A percentile compares a stretch with the other conserved stretches of the same genome.
These are phyloP conservation scores for Ambrosiella xylebori DNA, from an alignment of 2,329 filamentous ascomycete genomes.

Conservation along the genomic window DNA sequence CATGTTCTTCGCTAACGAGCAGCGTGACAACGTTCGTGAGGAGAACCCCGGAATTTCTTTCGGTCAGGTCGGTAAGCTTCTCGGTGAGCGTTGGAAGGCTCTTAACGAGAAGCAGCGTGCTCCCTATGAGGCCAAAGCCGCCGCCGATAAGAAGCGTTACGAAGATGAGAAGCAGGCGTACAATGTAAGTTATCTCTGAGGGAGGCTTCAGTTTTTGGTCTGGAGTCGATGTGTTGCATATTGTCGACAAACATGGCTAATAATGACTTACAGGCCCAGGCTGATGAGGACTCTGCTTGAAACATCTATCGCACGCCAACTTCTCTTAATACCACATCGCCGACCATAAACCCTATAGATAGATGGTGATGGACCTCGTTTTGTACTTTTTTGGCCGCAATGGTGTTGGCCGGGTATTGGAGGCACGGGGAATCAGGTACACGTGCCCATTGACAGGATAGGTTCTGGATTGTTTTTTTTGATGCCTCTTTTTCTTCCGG, in stretches of 20 bases:
- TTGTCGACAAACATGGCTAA: neutral
- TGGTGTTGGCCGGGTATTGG: slow-evolving; percentile 5
- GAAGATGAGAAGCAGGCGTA: slow-evolving; percentile 95
- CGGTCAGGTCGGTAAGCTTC: slow-evolving; percentile 93
- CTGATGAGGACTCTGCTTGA: slow-evolving; percentile 17
- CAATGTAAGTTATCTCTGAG: slow-evolving; percentile 42
- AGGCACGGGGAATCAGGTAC: slow-evolving; percentile 4
- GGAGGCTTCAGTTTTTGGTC: no score
- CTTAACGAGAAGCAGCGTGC: slow-evolving; percentile 80
- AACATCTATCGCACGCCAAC: neutral
- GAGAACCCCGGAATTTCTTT: slow-evolving; percentile 97
- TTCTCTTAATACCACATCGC: slow-evolving; percentile 5
- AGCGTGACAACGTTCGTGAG: slow-evolving; percentile 93
- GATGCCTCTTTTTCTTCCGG: slow-evolving; percentile 5
- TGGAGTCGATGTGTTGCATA: neutral
- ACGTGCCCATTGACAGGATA: slow-evolving; percentile 4
- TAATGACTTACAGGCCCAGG: slow-evolving; percentile 14
- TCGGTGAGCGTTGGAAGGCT: slow-evolving; percentile 97
- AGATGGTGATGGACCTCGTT: slow-evolving; percentile 4
- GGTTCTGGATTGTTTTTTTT: neutral
- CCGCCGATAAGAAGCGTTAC: slow-evolving; percentile 95
- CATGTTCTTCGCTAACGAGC: slow-evolving; percentile 99
- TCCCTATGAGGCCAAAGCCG: slow-evolving; percentile 94
- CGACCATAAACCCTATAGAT: slow-evolving; percentile 7
- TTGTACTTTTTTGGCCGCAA: slow-evolving; percentile 5